Conservation (phyloP, 345 rosid species). For the Eucalyptus pauciflora region DNA sequence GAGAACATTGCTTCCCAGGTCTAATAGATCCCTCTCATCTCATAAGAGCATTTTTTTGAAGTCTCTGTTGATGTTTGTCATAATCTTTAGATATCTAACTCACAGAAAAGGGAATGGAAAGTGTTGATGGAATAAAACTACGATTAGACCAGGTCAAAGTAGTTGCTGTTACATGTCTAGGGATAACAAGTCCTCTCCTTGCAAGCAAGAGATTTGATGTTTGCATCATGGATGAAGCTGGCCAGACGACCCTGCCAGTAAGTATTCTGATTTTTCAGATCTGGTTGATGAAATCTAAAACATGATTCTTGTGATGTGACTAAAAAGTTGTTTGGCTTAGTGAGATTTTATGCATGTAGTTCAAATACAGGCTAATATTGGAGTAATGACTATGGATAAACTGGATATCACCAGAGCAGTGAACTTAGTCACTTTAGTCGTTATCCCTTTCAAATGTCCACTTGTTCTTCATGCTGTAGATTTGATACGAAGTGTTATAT, state of each 20-base stretch:
- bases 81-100: background rate
- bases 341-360: background rate
- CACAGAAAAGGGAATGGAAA: conserved; percentile 40
- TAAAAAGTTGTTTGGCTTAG: background rate
- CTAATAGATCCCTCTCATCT: background rate
- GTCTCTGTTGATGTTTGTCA: background rate
- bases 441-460: background rate
- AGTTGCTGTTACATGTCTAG: conserved; percentile 91
- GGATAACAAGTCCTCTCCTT: conserved; percentile 82
- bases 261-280: conserved; percentile 9
- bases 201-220: conserved; percentile 78
- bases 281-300: background rate
- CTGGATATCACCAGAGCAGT: background rate
- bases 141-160: conserved; percentile 74
- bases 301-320: background rate
- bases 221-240: conserved; percentile 98
- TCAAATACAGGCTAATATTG: background rate
- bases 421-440: background rate
- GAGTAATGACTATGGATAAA: background rate
- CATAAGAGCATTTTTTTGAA: background rate
- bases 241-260: conserved; percentile 91
- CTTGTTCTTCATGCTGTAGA: background rate
- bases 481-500: background rate
- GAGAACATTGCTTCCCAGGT: conserved; percentile 74
- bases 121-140: conserved; percentile 58